Evolutionary conservation across 345 rosid genomes (phyloP).

Genomic region (Capsella bursapastoris): DNA sequence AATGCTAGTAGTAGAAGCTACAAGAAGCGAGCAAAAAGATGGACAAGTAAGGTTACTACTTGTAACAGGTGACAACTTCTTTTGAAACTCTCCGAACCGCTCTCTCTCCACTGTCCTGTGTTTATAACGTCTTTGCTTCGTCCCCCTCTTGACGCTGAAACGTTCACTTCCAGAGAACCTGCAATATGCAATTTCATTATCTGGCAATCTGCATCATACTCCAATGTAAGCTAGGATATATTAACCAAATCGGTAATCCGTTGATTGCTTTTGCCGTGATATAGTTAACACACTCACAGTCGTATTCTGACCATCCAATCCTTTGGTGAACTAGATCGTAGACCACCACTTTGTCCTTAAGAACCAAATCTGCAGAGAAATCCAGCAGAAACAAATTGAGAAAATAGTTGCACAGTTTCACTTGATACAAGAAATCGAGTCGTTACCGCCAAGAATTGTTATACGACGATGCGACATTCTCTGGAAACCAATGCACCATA

Average conservation of each 20-base stretch:
- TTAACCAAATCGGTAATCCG: neutral
- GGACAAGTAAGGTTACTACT: slow-evolving; percentile 15
- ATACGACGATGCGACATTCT: slow-evolving; percentile 65
- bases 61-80: slow-evolving; percentile 27
- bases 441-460: slow-evolving; percentile 89
- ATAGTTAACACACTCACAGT: slow-evolving; percentile 64
- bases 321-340: slow-evolving; percentile 79
- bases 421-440: neutral
- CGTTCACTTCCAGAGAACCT: slow-evolving; percentile 82
- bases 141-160: slow-evolving; percentile 58
- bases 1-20: slow-evolving; percentile 30
- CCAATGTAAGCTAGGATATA: neutral
- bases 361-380: slow-evolving; percentile 71
- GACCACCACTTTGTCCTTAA: slow-evolving; percentile 83
- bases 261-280: slow-evolving; percentile 4
- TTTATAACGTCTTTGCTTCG: slow-evolving; percentile 39
- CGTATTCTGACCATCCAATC: slow-evolving; percentile 89
- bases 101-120: slow-evolving; percentile 43
- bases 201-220: neutral
- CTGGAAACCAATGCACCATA: slow-evolving; percentile 94
- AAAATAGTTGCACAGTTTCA: neutral
- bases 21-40: slow-evolving; percentile 5
- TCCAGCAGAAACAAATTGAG: neutral
- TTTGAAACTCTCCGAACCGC: slow-evolving; percentile 6
- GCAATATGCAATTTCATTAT: neutral